Conservation (phyloP, 2,329 filamentous ascomycete genomes). For the Trichocomaceae sp. region DNA sequence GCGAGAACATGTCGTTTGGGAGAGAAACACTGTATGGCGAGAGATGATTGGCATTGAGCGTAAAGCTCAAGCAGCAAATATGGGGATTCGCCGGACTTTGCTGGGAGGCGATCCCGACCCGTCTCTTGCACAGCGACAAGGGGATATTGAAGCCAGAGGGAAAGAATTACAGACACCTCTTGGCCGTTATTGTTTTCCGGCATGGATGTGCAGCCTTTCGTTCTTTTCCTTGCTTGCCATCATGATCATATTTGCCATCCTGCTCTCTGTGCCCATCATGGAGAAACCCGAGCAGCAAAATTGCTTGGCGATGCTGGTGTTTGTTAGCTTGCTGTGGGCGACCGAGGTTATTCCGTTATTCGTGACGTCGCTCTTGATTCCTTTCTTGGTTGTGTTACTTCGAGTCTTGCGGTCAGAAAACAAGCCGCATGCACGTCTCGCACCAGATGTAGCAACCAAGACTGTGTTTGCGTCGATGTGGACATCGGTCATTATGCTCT, state of each 20-base stretch:
- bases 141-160: slow-evolving; percentile 64
- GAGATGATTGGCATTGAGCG: slow-evolving; percentile 98
- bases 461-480: slow-evolving; percentile 96
- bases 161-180: slow-evolving; percentile 74
- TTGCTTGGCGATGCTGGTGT: slow-evolving; percentile 85
- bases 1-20: slow-evolving; percentile 96
- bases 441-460: slow-evolving; percentile 70
- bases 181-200: slow-evolving; percentile 66
- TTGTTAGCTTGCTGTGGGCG: slow-evolving; percentile 92
- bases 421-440: slow-evolving; percentile 61
- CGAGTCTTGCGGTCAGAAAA: slow-evolving; percentile 74
- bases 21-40: slow-evolving; percentile 96
- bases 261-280: slow-evolving; percentile 77
- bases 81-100: slow-evolving; percentile 71
- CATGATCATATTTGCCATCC: slow-evolving; percentile 62
- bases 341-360: slow-evolving; percentile 97
- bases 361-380: slow-evolving; percentile 88
- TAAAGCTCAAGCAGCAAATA: slow-evolving; percentile 85
- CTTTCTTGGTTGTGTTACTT: slow-evolving; percentile 83
- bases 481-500: slow-evolving; percentile 97
- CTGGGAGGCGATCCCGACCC: slow-evolving; percentile 68
- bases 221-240: slow-evolving; percentile 70
- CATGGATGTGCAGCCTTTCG: slow-evolving; percentile 76
- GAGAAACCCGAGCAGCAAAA: slow-evolving; percentile 86
- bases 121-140: slow-evolving; percentile 66